Evolutionary conservation across 306 rosid species (phyloP), one percentile per base, ranked within the genome.

Genomic region (Vigna hirtella): DNA sequence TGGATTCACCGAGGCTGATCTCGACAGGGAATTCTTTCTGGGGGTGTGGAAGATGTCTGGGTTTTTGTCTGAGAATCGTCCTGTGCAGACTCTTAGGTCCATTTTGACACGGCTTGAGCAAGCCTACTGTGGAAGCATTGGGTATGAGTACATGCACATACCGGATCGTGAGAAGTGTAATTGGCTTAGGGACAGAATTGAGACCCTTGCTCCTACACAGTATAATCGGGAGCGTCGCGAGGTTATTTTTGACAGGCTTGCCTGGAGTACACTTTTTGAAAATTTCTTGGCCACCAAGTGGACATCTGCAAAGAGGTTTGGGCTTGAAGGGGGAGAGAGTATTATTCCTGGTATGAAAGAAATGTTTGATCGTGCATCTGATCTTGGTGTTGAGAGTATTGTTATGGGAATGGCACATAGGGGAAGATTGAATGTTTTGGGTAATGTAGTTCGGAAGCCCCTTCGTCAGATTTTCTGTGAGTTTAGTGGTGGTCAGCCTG

Each of bases 331-430:
- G 40, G 93, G 89, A 13, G 98, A 92, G 76, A 89, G 97, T 68
- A 82, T 95, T 75, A 91, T 95, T 84, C 98, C 98, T 1, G 97
- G 98, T 22, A 95, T 95, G 98, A 95, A 92, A 83, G 98, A 91
- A 78, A 95, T 92, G 98, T 85, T 95, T 85, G 98, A 95, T 85
- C 72, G 93, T 55, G 89, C 97, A 3, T 89, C 97, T 11, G 93
- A 89, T 77, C 95, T 91, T 20, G 97, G 98, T 40, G 98, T 95
- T 24, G 97, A 95, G 87, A 92, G 88, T 91, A 95, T 95, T 57
- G 97, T 88, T 13, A 95, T 95, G 58, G 98, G 98, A 82, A 95
- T 92, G 98, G 88, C 98, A 49, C 98, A 95, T 52, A 80, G 98
- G 66, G 97, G 93, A 79, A 92, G 98, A 86, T 79, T 95, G 79